Percentiles rank a stretch among this genome's conserved stretches.
Evolutionary conservation across 2,329 filamentous ascomycete species (phyloP).

Genomic region (Geosmithia morbida): DNA sequence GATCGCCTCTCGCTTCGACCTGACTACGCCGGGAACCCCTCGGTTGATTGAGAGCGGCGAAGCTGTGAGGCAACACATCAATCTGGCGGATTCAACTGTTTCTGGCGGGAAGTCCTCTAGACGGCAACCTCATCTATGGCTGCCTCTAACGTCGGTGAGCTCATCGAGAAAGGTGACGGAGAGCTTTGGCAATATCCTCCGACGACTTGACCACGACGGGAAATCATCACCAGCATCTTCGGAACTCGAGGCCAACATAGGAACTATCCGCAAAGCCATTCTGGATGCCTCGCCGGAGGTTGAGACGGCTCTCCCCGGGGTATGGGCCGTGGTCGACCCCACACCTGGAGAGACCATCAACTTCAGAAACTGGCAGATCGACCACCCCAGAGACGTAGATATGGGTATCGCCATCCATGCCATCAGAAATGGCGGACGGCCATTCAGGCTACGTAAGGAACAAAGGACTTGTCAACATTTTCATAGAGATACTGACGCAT

Average conservation of each 20-base stretch:
- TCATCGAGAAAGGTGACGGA: slow-evolving; percentile 44
- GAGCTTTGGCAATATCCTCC: slow-evolving; percentile 67
- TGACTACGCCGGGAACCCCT: slow-evolving; percentile 4
- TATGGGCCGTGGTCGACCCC: slow-evolving; percentile 62
- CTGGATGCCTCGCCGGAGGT: slow-evolving; percentile 2
- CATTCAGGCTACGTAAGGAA: slow-evolving; percentile 28
- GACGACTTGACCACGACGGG: slow-evolving; percentile 38
- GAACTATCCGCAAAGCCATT: slow-evolving; percentile 34
- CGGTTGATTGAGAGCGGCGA: neutral
- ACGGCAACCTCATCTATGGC: slow-evolving; percentile 12
- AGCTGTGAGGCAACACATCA: slow-evolving; percentile 16
- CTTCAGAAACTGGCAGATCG: neutral
- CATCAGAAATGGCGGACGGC: slow-evolving; percentile 19
- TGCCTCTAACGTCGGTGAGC: slow-evolving; percentile 49
- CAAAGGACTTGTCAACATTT: slow-evolving; percentile 5
- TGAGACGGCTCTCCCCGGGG: slow-evolving; percentile 36
- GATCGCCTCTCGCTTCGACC: slow-evolving; percentile 18
- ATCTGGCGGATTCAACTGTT: slow-evolving; percentile 4
- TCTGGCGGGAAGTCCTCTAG: slow-evolving; percentile 5
- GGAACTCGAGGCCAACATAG: slow-evolving; percentile 55
- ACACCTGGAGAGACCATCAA: slow-evolving; percentile 2
- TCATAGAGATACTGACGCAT: neutral
- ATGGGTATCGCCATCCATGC: slow-evolving; percentile 1
- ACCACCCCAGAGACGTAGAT: slow-evolving; percentile 5
- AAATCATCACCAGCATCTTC: slow-evolving; percentile 46